Percentiles rank a stretch among this genome's conserved stretches.
Conservation (phyloP, 192 early-diverging fungal species). For the Lobosporangium transversale region DNA sequence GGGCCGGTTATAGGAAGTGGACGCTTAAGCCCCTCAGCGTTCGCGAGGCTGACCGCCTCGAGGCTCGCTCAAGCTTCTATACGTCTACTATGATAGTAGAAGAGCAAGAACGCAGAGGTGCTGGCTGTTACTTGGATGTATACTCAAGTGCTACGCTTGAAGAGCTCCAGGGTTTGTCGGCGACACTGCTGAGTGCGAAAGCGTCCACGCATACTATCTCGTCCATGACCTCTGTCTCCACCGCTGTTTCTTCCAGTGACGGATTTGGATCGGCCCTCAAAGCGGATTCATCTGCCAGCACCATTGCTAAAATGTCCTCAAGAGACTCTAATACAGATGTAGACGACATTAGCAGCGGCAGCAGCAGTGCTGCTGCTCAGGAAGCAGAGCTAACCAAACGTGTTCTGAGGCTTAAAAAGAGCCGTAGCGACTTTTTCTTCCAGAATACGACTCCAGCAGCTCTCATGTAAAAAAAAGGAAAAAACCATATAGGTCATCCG, state of each 20-base stretch:
- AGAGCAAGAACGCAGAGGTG: slow-evolving; percentile 37
- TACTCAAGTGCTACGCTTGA: slow-evolving; percentile 29
- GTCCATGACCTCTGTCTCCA: slow-evolving; percentile 16
- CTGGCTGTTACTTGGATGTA: slow-evolving; percentile 36
- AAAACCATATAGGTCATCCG: no score
- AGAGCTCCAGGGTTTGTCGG: slow-evolving; percentile 22
- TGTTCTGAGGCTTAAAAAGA: slow-evolving; percentile 32
- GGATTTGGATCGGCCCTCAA: no score
- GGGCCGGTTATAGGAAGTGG: slow-evolving; percentile 51
- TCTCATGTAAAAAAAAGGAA: slow-evolving; percentile 6
- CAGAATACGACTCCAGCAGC: slow-evolving; percentile 45
- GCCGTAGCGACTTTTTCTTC: slow-evolving; percentile 50
- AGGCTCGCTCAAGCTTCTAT: slow-evolving; percentile 37
- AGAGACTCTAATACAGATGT: neutral
- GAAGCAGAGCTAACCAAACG: neutral
- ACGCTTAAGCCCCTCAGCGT: slow-evolving; percentile 45
- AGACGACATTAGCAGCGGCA: neutral
- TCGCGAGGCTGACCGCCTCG: slow-evolving; percentile 39
- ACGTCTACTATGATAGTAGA: slow-evolving; percentile 47
- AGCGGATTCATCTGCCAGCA: neutral
- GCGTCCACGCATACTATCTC: neutral
- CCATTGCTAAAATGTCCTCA: slow-evolving; percentile 3
- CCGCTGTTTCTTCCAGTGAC: neutral
- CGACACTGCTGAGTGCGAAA: neutral
- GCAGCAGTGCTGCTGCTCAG: neutral